Conservation (phyloP, 2,329 filamentous ascomycete genomes). For the Cladosporium oxysporum region DNA sequence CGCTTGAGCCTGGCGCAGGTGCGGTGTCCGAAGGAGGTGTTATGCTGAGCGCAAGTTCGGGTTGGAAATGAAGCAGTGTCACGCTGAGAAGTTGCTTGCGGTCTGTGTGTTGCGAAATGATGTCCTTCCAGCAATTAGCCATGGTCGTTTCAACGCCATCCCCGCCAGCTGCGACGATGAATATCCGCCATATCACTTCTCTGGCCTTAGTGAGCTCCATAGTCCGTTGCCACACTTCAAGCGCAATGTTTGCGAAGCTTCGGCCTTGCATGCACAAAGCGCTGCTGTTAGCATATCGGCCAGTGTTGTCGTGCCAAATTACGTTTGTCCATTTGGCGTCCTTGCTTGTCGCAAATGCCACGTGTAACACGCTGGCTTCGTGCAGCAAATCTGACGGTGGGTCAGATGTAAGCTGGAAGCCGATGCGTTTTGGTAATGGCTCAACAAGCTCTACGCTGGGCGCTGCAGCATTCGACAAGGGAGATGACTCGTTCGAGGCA, state of each 20-base stretch:
- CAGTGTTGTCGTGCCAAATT: slow-evolving; percentile 78
- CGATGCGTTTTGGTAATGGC: slow-evolving; percentile 67
- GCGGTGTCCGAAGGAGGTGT: not conserved
- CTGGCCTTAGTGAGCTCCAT: slow-evolving; percentile 13
- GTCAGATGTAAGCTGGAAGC: slow-evolving; percentile 69
- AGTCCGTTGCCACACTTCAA: slow-evolving; percentile 78
- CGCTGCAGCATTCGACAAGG: slow-evolving; percentile 57
- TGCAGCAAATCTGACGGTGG: slow-evolving; percentile 73
- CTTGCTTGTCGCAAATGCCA: slow-evolving; percentile 74
- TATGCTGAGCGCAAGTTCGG: not conserved
- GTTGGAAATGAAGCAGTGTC: slow-evolving; percentile 23
- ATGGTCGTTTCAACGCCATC: slow-evolving; percentile 7
- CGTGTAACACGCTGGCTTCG: slow-evolving; percentile 77
- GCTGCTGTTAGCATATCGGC: slow-evolving; percentile 69
- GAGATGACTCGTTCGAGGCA: slow-evolving; percentile 29
- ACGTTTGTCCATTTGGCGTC: slow-evolving; percentile 78
- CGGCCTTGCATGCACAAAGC: slow-evolving; percentile 69
- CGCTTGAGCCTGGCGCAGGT: slow-evolving; percentile 1
- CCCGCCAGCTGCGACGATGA: slow-evolving; percentile 40
- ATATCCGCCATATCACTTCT: slow-evolving; percentile 12
- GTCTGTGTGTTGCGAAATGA: slow-evolving; percentile 13
- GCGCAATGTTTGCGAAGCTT: slow-evolving; percentile 65
- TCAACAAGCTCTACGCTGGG: slow-evolving; percentile 74
- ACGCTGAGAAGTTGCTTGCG: slow-evolving; percentile 43
- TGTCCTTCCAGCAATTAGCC: slow-evolving; percentile 20